These are phyloP conservation scores for Globisporangium uncinulatum DNA, from an alignment of 352 stramenopile species.

Conservation along the genomic window DNA sequence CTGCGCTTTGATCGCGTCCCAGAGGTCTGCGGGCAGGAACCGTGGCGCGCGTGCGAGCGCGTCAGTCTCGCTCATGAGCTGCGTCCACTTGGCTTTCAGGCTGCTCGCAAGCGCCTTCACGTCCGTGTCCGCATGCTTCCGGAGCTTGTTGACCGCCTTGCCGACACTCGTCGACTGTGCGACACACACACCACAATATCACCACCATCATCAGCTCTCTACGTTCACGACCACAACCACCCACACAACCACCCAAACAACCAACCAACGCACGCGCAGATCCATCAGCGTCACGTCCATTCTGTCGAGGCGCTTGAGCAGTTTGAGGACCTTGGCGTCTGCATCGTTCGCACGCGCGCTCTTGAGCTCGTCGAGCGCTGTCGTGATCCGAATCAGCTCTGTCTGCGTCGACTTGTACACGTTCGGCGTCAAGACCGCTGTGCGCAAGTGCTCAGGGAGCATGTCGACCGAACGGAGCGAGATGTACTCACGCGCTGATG, in stretches of 20 bases:
- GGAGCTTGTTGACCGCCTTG: slow-evolving; percentile 81
- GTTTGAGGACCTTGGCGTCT: slow-evolving; percentile 41
- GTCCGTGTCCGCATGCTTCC: slow-evolving; percentile 62
- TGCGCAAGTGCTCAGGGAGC: slow-evolving; percentile 73
- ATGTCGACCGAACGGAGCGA: slow-evolving; percentile 79
- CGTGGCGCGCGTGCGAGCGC: slow-evolving; percentile 43
- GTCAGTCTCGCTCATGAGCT: slow-evolving; percentile 66
- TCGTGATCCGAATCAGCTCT: slow-evolving; percentile 60
- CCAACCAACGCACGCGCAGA: slow-evolving; percentile 43
- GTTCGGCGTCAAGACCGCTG: slow-evolving; percentile 74
- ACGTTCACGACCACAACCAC: slow-evolving; percentile 6
- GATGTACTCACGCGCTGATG: slow-evolving; percentile 76
- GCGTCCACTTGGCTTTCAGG: slow-evolving; percentile 80
- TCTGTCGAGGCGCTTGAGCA: slow-evolving; percentile 59
- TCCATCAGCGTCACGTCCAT: slow-evolving; percentile 78
- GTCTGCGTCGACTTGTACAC: slow-evolving; percentile 77
- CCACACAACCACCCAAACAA: not conserved
- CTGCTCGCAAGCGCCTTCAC: slow-evolving; percentile 36
- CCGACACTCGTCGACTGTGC: slow-evolving; percentile 75
- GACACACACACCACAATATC: not conserved
- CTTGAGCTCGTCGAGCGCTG: slow-evolving; percentile 53
- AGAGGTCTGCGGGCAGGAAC: slow-evolving; percentile 58
- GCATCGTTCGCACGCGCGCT: slow-evolving; percentile 19
- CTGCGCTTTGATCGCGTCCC: slow-evolving; percentile 65
- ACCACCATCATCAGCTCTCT: not conserved